A percentile compares a stretch with the other conserved stretches of the same genome.
Conservation (phyloP, 306 rosid genomes). For the Psophocarpus tetragonolobus region DNA sequence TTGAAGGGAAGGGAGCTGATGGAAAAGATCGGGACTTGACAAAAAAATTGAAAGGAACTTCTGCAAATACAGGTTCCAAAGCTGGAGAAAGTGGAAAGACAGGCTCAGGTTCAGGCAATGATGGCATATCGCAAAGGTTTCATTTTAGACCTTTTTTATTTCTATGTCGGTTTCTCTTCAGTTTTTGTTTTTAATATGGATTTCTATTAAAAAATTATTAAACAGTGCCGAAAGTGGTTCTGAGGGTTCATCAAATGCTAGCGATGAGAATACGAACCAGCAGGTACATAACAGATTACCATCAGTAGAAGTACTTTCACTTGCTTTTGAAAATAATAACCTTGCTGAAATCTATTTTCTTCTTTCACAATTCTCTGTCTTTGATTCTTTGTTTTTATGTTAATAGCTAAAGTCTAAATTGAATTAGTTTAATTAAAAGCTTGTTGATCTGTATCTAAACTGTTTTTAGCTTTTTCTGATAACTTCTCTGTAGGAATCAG, state of each 20-base stretch:
- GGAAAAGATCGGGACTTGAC: slow-evolving; percentile 71
- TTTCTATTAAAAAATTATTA: neutral
- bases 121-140: slow-evolving; percentile 89
- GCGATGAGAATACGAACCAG: slow-evolving; percentile 79
- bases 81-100: slow-evolving; percentile 81
- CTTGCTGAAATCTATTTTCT: neutral
- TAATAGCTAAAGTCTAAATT: neutral
- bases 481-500: slow-evolving; percentile 57
- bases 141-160: slow-evolving; percentile 27
- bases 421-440: slow-evolving; percentile 14
- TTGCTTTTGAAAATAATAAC: slow-evolving; percentile 8
- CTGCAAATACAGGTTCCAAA: slow-evolving; percentile 63
- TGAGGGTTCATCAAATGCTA: slow-evolving; percentile 85
- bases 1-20: slow-evolving; percentile 66
- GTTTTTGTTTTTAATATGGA: slow-evolving; percentile 7
- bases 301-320: slow-evolving; percentile 8
- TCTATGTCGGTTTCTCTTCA: neutral
- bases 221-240: slow-evolving; percentile 87
- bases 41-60: slow-evolving; percentile 68
- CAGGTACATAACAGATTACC: slow-evolving; percentile 55
- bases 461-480: neutral
- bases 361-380: neutral
- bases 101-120: slow-evolving; percentile 91
- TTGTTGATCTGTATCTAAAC: neutral
- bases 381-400: neutral